Evolutionary conservation across 805 yeast species (phyloP), one percentile per base, ranked within the genome.

Genomic region (Zygosaccharomyces gambellarensis): DNA sequence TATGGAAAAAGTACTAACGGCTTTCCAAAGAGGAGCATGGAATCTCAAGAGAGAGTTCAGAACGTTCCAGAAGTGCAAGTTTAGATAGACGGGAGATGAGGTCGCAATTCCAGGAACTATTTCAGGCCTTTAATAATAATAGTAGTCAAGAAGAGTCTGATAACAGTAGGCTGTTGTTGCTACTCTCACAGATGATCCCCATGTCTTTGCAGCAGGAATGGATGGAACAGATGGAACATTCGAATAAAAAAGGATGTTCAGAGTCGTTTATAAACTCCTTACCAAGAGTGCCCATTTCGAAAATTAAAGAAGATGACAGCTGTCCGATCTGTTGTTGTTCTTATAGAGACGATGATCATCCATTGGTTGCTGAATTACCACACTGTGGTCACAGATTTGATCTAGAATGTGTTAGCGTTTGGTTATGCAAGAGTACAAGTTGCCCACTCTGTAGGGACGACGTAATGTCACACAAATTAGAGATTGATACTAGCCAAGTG

Each of bases 371-470:
- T 14, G 72, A 77, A 56, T 72, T 90, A 23, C 83, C 85, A 5
- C 84, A 83, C 3, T 90, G 98, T 67, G 73, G 75, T 36, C 98
- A 90, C 65, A 76, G 76, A 38, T 90, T 87, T 67, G 98, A 90
- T 63, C 72, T 90, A 55, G 97, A 92, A 57, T 90, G 97, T 64
- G 82, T 92, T 34, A 84, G 85, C 0, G 94, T 95, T 0, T 90
- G 98, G 98, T 72, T 92, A 46, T 79, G 80, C 54, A 71, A 81
- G 45, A 81, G 85, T 57, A 71, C 78, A 1, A 84, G 88, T 0
- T 90, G 98, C 62, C 98, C 98, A 0, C 67, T 92, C 59, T 92
- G 97, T 63, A 74, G 98, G 55, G 80, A 77, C 52, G 83, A 89
- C 60, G 79, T 90, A 23, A 64, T 78, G 19, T 78, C 74, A 45